phyloP scores from a whole-genome alignment of 768 basidiomycete genomes.

The Lentinula boryana region DNA sequence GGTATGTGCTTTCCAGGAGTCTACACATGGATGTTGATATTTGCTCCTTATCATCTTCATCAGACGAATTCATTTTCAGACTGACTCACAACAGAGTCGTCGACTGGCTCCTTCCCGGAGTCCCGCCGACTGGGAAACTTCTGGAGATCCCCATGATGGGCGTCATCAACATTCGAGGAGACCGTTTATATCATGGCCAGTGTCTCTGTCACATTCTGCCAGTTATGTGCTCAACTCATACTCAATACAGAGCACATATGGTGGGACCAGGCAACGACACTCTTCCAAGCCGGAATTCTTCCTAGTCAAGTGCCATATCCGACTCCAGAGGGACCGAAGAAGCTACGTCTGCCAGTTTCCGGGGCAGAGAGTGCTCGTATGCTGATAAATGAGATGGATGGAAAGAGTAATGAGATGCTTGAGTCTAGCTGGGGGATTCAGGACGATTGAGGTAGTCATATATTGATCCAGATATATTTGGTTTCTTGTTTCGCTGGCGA shows the following conservation, averaged over 20 bases:
- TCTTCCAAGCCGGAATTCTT: slow-evolving; percentile 18
- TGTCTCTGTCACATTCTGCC: neutral
- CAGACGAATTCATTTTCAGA: slow-evolving; percentile 47
- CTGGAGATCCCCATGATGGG: slow-evolving; percentile 47
- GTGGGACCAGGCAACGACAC: slow-evolving; percentile 23
- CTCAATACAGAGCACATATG: slow-evolving; percentile 18
- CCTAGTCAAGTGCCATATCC: slow-evolving; percentile 17
- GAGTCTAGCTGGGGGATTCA: slow-evolving; percentile 15
- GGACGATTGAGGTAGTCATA: neutral
- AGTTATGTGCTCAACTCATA: neutral
- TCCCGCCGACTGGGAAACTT: slow-evolving; percentile 45
- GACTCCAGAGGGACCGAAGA: slow-evolving; percentile 10
- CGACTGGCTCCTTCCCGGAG: slow-evolving; percentile 47
- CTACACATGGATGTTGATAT: too few relatives aligned
- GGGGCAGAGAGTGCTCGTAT: slow-evolving; percentile 18
- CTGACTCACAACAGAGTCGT: slow-evolving; percentile 37
- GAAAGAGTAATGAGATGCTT: slow-evolving; percentile 21
- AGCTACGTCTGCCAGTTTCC: slow-evolving; percentile 18
- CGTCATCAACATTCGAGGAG: slow-evolving; percentile 46
- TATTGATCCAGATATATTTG: too few relatives aligned
- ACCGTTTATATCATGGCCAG: slow-evolving; percentile 22
- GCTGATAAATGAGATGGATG: slow-evolving; percentile 18
- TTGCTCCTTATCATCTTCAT: neutral
- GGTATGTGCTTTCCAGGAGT: slow-evolving; percentile 22
- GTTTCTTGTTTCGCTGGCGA: too few relatives aligned